Evolutionary conservation across 2,329 filamentous ascomycete species (phyloP).

Genomic region (Aspergillus calidoustus): DNA sequence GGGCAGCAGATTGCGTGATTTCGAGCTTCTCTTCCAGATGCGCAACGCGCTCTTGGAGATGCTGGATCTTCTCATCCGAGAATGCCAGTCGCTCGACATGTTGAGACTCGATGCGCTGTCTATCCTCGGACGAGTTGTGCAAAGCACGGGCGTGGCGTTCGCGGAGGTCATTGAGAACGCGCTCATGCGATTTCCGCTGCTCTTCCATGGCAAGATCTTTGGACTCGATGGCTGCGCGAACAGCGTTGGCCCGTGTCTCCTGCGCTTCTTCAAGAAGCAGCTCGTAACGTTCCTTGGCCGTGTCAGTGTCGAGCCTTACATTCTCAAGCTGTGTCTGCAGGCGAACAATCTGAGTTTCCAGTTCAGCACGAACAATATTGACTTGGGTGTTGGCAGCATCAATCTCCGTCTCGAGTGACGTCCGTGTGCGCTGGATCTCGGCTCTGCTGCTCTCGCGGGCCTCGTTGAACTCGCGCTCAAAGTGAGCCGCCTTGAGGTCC

Average conservation of each 20-base stretch:
- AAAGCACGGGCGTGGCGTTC: slow-evolving; percentile 76
- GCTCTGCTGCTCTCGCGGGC: slow-evolving; percentile 77
- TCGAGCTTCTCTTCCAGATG: slow-evolving; percentile 91
- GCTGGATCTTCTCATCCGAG: slow-evolving; percentile 80
- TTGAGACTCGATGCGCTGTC: slow-evolving; percentile 76
- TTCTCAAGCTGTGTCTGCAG: slow-evolving; percentile 77
- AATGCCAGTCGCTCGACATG: slow-evolving; percentile 80
- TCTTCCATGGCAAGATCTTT: slow-evolving; percentile 61
- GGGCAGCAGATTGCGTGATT: slow-evolving; percentile 84
- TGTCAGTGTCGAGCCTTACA: slow-evolving; percentile 78
- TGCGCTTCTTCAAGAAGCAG: slow-evolving; percentile 83
- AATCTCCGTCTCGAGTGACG: slow-evolving; percentile 78
- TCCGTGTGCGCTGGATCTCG: slow-evolving; percentile 80
- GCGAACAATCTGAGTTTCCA: slow-evolving; percentile 77
- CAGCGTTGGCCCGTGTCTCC: slow-evolving; percentile 65
- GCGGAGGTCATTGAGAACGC: slow-evolving; percentile 74
- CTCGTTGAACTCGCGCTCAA: slow-evolving; percentile 82
- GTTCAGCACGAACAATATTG: slow-evolving; percentile 78
- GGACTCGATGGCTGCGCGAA: slow-evolving; percentile 58
- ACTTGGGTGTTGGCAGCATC: slow-evolving; percentile 84
- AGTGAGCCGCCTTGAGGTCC: slow-evolving; percentile 69
- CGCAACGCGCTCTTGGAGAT: slow-evolving; percentile 81
- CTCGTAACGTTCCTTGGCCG: slow-evolving; percentile 77
- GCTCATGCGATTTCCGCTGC: slow-evolving; percentile 69
- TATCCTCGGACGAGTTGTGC: slow-evolving; percentile 77